These are phyloP conservation scores for Corniculantispora saksenae DNA, from an alignment of 2,329 filamentous ascomycete genomes.

Conservation along the genomic window DNA sequence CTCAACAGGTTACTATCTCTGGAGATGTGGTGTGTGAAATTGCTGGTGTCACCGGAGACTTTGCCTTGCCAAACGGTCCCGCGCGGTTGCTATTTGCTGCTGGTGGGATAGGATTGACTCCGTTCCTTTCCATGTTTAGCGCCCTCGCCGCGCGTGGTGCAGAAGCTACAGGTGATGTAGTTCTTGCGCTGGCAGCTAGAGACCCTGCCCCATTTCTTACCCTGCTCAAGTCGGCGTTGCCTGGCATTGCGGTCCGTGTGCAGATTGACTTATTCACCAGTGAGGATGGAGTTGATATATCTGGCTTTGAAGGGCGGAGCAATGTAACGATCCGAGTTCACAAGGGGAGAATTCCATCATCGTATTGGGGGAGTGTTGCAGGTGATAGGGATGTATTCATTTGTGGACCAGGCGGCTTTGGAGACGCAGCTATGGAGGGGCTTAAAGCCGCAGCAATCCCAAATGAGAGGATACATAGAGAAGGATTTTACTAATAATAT, in stretches of 20 bases:
- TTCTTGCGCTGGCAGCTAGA: not conserved
- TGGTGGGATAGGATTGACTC: not conserved
- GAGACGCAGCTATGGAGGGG: not conserved
- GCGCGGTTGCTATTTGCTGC: not conserved
- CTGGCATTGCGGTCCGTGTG: not conserved
- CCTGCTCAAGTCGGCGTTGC: not conserved
- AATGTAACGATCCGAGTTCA: not conserved
- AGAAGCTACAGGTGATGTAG: not conserved
- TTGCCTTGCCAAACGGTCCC: not conserved
- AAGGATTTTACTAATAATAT: slow-evolving; percentile 5
- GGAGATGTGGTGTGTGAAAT: not conserved
- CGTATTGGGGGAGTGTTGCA: not conserved
- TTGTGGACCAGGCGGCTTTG: slow-evolving; percentile 5
- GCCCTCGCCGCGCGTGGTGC: not conserved
- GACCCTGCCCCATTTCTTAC: not conserved
- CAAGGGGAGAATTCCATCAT: not conserved
- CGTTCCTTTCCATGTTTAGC: not conserved
- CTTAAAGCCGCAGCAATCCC: not conserved
- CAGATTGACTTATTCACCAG: slow-evolving; percentile 4
- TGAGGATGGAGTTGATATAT: not conserved
- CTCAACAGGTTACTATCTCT: not conserved
- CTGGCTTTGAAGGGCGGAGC: not conserved
- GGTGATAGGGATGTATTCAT: not conserved
- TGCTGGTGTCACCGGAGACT: slow-evolving; percentile 1
- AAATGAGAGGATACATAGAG: slow-evolving; percentile 2